A percentile compares a stretch with the other conserved stretches of the same genome.
phyloP scores from a whole-genome alignment of 208 protist species.

The Wallacemonas sp. region DNA sequence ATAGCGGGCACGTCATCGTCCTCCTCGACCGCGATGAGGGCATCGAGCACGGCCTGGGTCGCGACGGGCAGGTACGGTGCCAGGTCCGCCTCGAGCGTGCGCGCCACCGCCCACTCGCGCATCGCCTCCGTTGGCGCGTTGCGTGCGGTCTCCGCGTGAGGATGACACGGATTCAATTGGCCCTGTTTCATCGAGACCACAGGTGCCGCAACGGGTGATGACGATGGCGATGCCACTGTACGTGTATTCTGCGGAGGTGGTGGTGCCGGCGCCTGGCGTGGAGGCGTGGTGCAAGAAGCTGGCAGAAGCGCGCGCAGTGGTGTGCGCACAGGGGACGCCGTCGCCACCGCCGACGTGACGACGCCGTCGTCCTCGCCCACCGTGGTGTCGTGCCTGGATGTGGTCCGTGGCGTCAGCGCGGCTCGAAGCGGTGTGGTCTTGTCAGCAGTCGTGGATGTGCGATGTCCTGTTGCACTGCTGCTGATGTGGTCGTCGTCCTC shows the following conservation, averaged over 20 bases:
- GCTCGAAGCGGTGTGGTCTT: background rate
- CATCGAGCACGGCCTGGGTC: conserved; percentile 15
- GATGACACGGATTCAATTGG: background rate
- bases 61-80: background rate
- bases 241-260: too few relatives aligned
- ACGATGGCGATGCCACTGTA: too few relatives aligned
- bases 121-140: background rate
- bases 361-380: too few relatives aligned
- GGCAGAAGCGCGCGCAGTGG: too few relatives aligned
- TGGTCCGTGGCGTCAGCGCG: too few relatives aligned
- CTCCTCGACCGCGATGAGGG: conserved; percentile 29
- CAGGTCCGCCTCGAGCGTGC: background rate
- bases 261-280: too few relatives aligned
- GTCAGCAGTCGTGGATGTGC: background rate
- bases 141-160: background rate
- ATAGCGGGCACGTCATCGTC: conserved; percentile 25
- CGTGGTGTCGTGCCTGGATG: too few relatives aligned
- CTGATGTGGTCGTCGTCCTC: background rate
- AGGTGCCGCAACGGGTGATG: too few relatives aligned
- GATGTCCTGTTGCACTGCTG: background rate
- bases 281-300: too few relatives aligned
- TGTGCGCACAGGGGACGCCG: too few relatives aligned
- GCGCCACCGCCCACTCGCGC: background rate
- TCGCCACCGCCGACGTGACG: too few relatives aligned
- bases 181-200: background rate